phyloP scores from a whole-genome alignment of 2,329 filamentous ascomycete genomes.

The Daldinia eschscholtzii region DNA sequence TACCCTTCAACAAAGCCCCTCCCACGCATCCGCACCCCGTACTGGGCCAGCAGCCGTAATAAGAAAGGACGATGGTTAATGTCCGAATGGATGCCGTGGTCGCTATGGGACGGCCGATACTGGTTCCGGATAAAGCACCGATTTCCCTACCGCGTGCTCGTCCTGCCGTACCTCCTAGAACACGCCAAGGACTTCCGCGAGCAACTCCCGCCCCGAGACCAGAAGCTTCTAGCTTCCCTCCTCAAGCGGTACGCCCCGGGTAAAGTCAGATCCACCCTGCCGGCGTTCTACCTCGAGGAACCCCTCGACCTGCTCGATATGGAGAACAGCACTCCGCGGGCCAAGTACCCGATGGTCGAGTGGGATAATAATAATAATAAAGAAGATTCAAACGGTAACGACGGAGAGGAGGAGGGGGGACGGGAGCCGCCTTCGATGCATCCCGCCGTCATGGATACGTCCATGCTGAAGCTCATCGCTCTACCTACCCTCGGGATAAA shows the following conservation, averaged over 20 bases:
- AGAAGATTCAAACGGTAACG: neutral
- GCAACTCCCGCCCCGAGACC: constrained; percentile 53
- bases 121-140: constrained; percentile 67
- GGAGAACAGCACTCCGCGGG: constrained; percentile 26
- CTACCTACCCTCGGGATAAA: constrained; percentile 66
- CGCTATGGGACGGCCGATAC: constrained; percentile 71
- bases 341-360: neutral
- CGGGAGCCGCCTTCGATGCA: constrained; percentile 13
- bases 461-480: constrained; percentile 60
- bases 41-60: constrained; percentile 33
- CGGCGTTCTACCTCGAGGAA: constrained; percentile 63
- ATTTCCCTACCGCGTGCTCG: constrained; percentile 56
- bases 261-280: constrained; percentile 68
- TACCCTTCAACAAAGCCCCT: constrained; percentile 58
- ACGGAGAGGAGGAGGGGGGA: no score
- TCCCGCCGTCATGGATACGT: constrained; percentile 32
- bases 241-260: constrained; percentile 66
- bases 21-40: constrained; percentile 45
- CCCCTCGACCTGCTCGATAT: constrained; percentile 50
- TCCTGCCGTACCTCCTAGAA: constrained; percentile 61
- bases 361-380: no score
- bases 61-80: constrained; percentile 46
- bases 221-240: constrained; percentile 56
- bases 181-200: constrained; percentile 64
- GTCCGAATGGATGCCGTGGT: constrained; percentile 53